These are phyloP conservation scores for Crucihimalaya himalaica DNA, from an alignment of 345 rosid species.

Conservation along the genomic window DNA sequence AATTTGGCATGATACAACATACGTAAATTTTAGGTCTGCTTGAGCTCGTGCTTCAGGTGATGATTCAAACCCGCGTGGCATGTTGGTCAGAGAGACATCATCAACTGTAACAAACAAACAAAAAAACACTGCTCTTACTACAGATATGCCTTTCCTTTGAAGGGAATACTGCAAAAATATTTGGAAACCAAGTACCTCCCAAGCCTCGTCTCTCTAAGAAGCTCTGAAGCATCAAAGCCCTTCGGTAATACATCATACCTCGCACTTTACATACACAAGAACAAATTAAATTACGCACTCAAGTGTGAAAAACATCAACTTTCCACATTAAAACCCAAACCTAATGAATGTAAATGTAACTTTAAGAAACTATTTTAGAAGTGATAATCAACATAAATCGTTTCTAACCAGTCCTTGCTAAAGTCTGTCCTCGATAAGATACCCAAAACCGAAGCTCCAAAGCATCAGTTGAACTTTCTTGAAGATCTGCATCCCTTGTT, in stretches of 20 bases:
- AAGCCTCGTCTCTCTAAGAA: slow-evolving; percentile 73
- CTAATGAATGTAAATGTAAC: slow-evolving; percentile 3
- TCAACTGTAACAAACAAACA: slow-evolving; percentile 48
- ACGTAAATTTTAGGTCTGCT: slow-evolving; percentile 93
- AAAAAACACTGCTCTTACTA: slow-evolving; percentile 40
- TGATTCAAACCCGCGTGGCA: slow-evolving; percentile 68
- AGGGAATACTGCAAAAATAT: slow-evolving; percentile 8
- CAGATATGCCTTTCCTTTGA: slow-evolving; percentile 10
- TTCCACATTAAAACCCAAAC: slow-evolving; percentile 20
- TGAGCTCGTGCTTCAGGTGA: slow-evolving; percentile 92
- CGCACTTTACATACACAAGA: slow-evolving; percentile 69
- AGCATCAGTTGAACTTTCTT: slow-evolving; percentile 71
- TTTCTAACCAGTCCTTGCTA: slow-evolving; percentile 88
- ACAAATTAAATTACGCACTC: slow-evolving; percentile 24
- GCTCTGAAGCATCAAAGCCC: slow-evolving; percentile 98
- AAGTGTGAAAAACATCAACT: slow-evolving; percentile 18
- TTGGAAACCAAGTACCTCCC: slow-evolving; percentile 57
- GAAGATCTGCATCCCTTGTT: slow-evolving; percentile 70
- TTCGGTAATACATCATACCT: slow-evolving; percentile 99
- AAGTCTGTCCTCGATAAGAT: slow-evolving; percentile 96
- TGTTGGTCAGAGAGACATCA: slow-evolving; percentile 51
- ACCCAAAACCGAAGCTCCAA: slow-evolving; percentile 99
- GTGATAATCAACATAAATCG: slow-evolving; percentile 17
- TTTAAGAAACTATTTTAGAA: neutral
- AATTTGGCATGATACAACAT: slow-evolving; percentile 97